A percentile compares a stretch with the other conserved stretches of the same genome.
These are phyloP conservation scores for Brassica balearica DNA, from an alignment of 441 rosid genomes.

Conservation along the genomic window DNA sequence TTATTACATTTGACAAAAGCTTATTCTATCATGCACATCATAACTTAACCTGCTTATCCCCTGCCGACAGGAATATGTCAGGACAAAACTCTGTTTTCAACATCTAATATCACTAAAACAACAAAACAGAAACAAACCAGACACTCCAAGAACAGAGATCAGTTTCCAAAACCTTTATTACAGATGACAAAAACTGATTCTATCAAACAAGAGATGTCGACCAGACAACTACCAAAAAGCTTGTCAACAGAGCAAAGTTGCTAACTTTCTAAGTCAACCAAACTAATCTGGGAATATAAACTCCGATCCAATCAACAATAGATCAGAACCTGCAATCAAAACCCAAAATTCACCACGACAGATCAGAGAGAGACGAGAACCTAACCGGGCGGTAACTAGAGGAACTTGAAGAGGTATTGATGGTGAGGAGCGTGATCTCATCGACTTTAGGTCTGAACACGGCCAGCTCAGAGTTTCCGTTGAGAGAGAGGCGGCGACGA, in stretches of 20 bases:
- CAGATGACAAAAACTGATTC: background rate
- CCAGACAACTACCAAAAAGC: conserved; percentile 7
- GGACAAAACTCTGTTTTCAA: conserved; percentile 19
- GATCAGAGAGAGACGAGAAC: too few species aligned
- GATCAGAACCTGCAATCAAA: too few species aligned
- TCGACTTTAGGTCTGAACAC: too few species aligned
- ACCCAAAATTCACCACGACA: too few species aligned
- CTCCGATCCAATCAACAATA: too few species aligned
- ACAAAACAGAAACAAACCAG: background rate
- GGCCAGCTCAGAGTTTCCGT: too few species aligned
- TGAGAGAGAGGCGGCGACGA: too few species aligned
- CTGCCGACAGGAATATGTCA: background rate
- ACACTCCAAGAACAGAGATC: conserved; percentile 5
- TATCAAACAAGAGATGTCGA: background rate
- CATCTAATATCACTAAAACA: conserved; percentile 14
- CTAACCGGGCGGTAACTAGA: too few species aligned
- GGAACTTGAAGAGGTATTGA: too few species aligned
- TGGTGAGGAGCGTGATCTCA: too few species aligned
- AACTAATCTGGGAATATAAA: too few species aligned
- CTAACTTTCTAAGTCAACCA: background rate
- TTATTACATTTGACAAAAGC: background rate
- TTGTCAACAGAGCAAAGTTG: conserved; percentile 5
- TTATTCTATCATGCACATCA: background rate
- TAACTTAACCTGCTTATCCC: background rate
- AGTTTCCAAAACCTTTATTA: conserved; percentile 4